A percentile compares a stretch with the other conserved stretches of the same genome.
These are phyloP conservation scores for Conticribra weissflogii DNA, from an alignment of 108 stramenopile genomes.

Conservation along the genomic window DNA sequence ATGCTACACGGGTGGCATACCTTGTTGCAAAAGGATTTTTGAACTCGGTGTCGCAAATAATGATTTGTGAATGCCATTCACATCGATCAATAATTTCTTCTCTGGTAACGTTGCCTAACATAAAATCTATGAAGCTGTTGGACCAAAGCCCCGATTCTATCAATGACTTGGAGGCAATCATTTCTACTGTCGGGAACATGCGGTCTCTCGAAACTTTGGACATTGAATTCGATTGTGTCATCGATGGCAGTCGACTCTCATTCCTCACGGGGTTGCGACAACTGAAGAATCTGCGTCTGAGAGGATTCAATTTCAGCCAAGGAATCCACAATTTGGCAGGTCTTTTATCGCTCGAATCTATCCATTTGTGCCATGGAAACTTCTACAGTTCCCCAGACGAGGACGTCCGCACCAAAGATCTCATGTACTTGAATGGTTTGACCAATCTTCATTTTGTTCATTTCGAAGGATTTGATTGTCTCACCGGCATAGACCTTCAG, in stretches of 20 bases:
- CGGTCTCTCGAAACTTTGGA: constrained; percentile 28
- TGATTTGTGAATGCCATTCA: constrained; percentile 35
- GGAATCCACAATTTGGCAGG: constrained; percentile 23
- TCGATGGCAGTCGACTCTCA: constrained; percentile 37
- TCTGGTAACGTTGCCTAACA: constrained; percentile 20
- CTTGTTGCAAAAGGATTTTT: constrained; percentile 28
- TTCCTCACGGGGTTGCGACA: constrained; percentile 13
- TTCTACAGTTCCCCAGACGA: constrained; percentile 43
- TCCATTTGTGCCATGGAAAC: constrained; percentile 48
- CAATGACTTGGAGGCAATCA: constrained; percentile 27
- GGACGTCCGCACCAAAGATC: constrained; percentile 37
- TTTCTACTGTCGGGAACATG: constrained; percentile 17
- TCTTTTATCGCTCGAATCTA: constrained; percentile 13
- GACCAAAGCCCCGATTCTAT: constrained; percentile 13
- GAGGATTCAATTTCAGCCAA: constrained; percentile 45
- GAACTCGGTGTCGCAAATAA: constrained; percentile 28
- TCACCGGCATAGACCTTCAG: constrained; percentile 27
- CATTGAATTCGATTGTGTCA: constrained; percentile 31
- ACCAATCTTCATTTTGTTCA: constrained; percentile 26
- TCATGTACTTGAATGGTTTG: constrained; percentile 28
- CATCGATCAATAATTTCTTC: constrained; percentile 20
- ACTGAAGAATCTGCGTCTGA: constrained; percentile 30
- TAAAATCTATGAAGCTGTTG: constrained; percentile 19
- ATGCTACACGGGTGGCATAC: constrained; percentile 24
- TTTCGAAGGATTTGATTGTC: constrained; percentile 47